Conservation (phyloP, 306 rosid species). For the Vigna mungo region DNA sequence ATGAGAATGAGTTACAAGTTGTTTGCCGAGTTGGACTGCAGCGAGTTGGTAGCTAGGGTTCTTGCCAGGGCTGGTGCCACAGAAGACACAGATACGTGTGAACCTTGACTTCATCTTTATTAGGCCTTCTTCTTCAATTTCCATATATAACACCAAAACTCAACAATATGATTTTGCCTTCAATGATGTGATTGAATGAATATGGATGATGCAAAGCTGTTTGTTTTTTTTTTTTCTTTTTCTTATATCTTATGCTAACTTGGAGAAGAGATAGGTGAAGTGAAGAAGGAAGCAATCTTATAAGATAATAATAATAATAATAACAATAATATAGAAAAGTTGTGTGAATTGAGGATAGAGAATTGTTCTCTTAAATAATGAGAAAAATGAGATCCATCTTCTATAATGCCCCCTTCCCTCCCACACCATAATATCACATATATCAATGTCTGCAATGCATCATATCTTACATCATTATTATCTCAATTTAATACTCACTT, state of each 20-base stretch:
- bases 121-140: constrained; percentile 43
- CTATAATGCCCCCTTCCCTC: background rate
- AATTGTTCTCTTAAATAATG: constrained; percentile 26
- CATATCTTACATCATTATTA: background rate
- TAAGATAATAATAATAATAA: no score
- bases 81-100: constrained; percentile 83
- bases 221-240: no score
- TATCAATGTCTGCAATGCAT: constrained; percentile 6
- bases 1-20: constrained; percentile 50
- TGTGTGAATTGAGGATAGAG: background rate
- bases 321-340: no score
- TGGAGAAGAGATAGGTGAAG: background rate
- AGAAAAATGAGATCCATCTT: constrained; percentile 1
- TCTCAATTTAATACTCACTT: background rate
- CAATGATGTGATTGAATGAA: background rate
- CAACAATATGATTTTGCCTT: background rate
- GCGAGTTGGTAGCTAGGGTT: constrained; percentile 82
- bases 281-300: constrained; percentile 1
- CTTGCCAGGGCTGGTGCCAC: constrained; percentile 89
- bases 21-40: constrained; percentile 79
- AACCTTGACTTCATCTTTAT: constrained; percentile 59
- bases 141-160: constrained; percentile 42
- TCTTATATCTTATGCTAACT: no score
- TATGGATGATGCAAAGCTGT: background rate
- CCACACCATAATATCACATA: constrained; percentile 7